Conservation (phyloP, 208 protist species). For the Polymyxa betae region DNA sequence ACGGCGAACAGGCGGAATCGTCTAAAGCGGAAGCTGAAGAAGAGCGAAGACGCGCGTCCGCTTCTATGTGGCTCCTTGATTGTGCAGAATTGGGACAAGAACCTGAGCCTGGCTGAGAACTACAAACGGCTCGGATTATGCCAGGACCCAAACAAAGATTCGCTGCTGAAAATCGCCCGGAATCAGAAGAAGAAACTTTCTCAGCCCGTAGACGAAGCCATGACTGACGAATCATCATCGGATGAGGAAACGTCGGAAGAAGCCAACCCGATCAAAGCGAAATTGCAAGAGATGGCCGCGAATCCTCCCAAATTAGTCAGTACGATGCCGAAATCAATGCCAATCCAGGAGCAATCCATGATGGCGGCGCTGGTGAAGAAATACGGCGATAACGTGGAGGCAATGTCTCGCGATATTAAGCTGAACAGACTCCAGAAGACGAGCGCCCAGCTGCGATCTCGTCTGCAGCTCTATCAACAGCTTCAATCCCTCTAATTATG, state of each 20-base stretch:
- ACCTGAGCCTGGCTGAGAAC: not conserved
- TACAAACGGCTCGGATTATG: slow-evolving; percentile 17
- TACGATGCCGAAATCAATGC: slow-evolving; percentile 20
- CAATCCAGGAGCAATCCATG: not conserved
- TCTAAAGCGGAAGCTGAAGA: not conserved
- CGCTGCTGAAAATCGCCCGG: not conserved
- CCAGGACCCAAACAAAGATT: slow-evolving; percentile 31
- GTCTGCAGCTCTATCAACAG: slow-evolving; percentile 2
- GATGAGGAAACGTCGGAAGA: not conserved
- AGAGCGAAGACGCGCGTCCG: not conserved
- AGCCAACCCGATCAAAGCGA: not conserved
- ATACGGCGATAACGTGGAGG: slow-evolving; percentile 33
- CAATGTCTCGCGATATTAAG: not conserved
- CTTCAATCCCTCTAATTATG: not conserved
- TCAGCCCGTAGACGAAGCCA: not conserved
- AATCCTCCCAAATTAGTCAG: not conserved
- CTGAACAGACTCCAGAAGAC: slow-evolving; percentile 30
- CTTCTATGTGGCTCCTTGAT: not conserved
- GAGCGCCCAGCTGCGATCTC: not conserved
- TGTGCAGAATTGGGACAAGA: not conserved
- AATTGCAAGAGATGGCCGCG: not conserved
- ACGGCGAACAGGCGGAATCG: not conserved
- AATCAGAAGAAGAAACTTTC: not conserved
- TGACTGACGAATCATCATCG: not conserved
- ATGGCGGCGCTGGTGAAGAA: slow-evolving; percentile 5